Percentiles rank a stretch among this genome's conserved stretches.
These are phyloP conservation scores for Hyphopichia pseudoburtonii DNA, from an alignment of 1,139 yeast genomes.

Conservation along the genomic window DNA sequence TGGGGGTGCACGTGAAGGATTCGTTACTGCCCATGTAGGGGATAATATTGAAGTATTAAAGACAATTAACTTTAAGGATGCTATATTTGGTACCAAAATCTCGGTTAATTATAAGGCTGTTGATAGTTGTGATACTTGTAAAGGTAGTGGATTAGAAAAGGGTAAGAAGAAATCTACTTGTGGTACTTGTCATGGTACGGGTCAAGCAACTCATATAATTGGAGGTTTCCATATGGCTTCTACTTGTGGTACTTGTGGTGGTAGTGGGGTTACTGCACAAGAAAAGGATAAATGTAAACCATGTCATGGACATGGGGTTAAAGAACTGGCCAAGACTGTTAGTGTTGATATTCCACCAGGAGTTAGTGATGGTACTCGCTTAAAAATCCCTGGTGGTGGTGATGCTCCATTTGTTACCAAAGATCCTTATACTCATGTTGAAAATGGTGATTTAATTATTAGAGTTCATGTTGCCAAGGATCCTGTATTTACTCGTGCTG, in stretches of 20 bases:
- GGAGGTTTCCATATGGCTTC: conserved; percentile 98
- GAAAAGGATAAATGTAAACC: conserved; percentile 68
- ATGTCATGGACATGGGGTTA: conserved; percentile 91
- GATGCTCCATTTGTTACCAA: conserved; percentile 77
- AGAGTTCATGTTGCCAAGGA: conserved; percentile 78
- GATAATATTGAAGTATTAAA: conserved; percentile 84
- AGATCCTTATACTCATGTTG: conserved; percentile 60
- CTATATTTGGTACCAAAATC: conserved; percentile 76
- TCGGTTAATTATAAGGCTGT: conserved; percentile 71
- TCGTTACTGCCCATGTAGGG: conserved; percentile 79
- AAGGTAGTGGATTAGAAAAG: conserved; percentile 79
- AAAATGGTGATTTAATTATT: conserved; percentile 85
- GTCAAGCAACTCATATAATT: conserved; percentile 80
- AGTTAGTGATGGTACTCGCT: conserved; percentile 78
- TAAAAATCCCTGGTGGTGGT: conserved; percentile 86
- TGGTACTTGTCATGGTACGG: conserved; percentile 88
- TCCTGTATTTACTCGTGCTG: conserved; percentile 63
- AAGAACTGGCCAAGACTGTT: conserved; percentile 63
- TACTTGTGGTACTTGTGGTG: conserved; percentile 85
- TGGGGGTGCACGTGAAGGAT: conserved; percentile 32
- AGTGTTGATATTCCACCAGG: conserved; percentile 88
- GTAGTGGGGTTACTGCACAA: conserved; percentile 79
- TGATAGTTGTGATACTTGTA: conserved; percentile 76
- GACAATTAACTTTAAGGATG: conserved; percentile 77
- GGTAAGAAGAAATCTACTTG: conserved; percentile 81